Base-by-base conservation (phyloP, 1,284 basidiomycete species). In the Cutaneotrichosporon cavernicola region DNA sequence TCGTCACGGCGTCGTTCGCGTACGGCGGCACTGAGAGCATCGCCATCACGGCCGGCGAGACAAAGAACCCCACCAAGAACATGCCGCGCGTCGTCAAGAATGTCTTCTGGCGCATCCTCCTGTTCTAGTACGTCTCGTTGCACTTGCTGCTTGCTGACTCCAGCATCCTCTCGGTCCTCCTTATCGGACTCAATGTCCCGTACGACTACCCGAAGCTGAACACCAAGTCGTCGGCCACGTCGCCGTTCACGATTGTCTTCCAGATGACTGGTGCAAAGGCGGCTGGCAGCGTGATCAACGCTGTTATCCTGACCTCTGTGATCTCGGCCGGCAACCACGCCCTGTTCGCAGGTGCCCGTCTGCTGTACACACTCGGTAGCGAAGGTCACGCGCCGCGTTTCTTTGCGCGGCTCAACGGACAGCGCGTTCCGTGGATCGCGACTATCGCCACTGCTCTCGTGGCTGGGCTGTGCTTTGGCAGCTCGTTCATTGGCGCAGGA, bases 141-240 rank as follows among this genome's bases (percentile, higher is more conserved):
- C 5, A 1, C 8, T 9, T 8, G 36, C 22, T 1, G 21, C 8
- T 16, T 5, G n/a, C 34, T 50, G 36, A 43, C 49, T 2, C 18
- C 32, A 51, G 56, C 81, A 86, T 91, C 69, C 81, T 80, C 64
- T 78, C 80, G 40, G 75, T 78, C 47, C 78, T 85, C 58, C 80
- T 91, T 66, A 90, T 93, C 68, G 90, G 90, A 53, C 80, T 92
- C 22, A 84, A 92, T 64, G 89, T 91, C 2, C 87, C 90, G 2
- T 90, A 86, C 53, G 86, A 85, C 73, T 83, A 88, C 65, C 85
- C 92, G 22, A 79, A 84, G 65, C 81, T 90, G 55, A 76, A 73
- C 60, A 84, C 66, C 60, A 72, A 85, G 22, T 88, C 85, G 43
- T 90, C 90, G 51, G 85, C 86, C 4, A 86, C 86, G 2, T 90